phyloP scores from a whole-genome alignment of 2,329 filamentous ascomycete genomes.

The Clarireedia sp. region DNA sequence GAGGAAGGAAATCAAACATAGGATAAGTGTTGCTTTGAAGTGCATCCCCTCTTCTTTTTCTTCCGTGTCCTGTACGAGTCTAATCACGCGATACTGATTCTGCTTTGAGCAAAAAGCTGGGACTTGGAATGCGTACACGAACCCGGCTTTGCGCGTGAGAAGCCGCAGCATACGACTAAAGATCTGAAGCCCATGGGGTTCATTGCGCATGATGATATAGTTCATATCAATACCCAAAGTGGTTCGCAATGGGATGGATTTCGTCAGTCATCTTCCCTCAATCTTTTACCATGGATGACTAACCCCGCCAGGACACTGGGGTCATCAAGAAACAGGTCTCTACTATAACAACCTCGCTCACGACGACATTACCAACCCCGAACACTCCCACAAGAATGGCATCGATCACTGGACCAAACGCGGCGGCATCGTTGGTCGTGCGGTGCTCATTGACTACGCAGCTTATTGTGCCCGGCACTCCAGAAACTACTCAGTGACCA shows the following conservation, averaged over 20 bases:
- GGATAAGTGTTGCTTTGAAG: slow-evolving; percentile 30
- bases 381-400: slow-evolving; percentile 30
- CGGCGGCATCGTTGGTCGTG: slow-evolving; percentile 31
- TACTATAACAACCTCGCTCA: slow-evolving; percentile 29
- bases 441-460: slow-evolving; percentile 44
- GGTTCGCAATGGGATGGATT: slow-evolving; percentile 41
- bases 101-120: slow-evolving; percentile 7
- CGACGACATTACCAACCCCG: slow-evolving; percentile 24
- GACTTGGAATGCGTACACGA: slow-evolving; percentile 11
- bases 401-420: slow-evolving; percentile 15
- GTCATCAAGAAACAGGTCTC: slow-evolving; percentile 20
- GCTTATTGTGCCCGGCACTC: slow-evolving; percentile 30
- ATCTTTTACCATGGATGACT: too few relatives aligned
- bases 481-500: slow-evolving; percentile 32
- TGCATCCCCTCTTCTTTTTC: not conserved
- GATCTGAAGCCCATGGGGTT: slow-evolving; percentile 22
- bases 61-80: not conserved
- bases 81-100: not conserved
- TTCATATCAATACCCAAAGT: slow-evolving; percentile 40
- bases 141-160: slow-evolving; percentile 16
- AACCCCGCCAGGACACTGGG: slow-evolving; percentile 22
- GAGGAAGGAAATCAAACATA: slow-evolving; percentile 34
- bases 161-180: slow-evolving; percentile 11
- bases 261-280: slow-evolving; percentile 13
- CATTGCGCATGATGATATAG: slow-evolving; percentile 46